Evolutionary conservation across 2,329 filamentous ascomycete species (phyloP), one percentile per base, ranked within the genome.

Genomic region (Colletotrichum echinochloae): DNA sequence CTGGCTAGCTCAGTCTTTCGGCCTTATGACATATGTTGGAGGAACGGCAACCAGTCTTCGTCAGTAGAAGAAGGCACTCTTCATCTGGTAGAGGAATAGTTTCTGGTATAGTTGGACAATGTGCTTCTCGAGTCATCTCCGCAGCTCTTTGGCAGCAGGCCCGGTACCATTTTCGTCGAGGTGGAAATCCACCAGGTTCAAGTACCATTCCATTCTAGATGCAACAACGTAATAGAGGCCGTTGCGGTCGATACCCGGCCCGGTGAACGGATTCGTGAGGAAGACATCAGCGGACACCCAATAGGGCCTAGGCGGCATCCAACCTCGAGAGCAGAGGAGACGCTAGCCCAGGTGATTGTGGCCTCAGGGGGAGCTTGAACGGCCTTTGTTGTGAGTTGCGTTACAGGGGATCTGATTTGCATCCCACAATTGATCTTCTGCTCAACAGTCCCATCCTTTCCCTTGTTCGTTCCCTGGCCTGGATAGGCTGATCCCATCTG

Each of bases 81-180:
- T 82, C 65, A 84, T 83, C 72, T 81, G 23, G 72, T 82, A 84
- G 3, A 73, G 44, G n/a, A 84, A 77, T 35, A 84, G 76, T 62
- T 74, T 76, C 65, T 79, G 74, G 71, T 84, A 84, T 30, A 84
- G 78, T 35, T 77, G 49, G 35, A 79, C 33, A n/a, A 83, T 74
- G 8, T 57, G 62, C 9, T 73, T 65, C 54, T 79, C 68, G 26
- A 78, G 61, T 49, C 77, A 48, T 44, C 2, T 20, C 60, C 67
- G 70, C 26, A 78, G 23, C 30, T n/a, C 51, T 26, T 61, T 33
- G 6, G 28, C 6, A 5, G 39, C 20, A 1, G 30, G 18, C 12
- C 8, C 26, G 20, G 46, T 56, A 35, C 52, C 63, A 16, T 77
- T 70, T 64, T 68, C 59, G 18, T 77, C 67, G 7, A 81, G 73